phyloP scores from a whole-genome alignment of 257 asterid genomes.

The Jaltomata sinuosa region DNA sequence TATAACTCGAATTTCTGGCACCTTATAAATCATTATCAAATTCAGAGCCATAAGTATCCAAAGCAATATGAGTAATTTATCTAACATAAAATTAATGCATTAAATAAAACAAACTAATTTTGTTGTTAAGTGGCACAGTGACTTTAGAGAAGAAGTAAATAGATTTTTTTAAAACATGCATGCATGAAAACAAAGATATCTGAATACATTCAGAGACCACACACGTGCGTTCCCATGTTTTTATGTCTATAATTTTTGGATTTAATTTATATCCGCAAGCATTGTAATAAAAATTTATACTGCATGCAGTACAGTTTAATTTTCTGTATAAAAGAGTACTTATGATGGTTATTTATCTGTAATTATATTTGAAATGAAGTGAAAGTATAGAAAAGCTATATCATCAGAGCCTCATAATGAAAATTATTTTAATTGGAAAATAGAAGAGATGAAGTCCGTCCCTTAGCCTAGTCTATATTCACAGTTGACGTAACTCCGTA shows the following conservation, averaged over 20 bases:
- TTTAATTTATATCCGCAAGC: not conserved
- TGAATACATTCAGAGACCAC: not conserved
- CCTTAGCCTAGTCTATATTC: no score
- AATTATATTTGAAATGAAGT: not conserved
- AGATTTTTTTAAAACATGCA: not conserved
- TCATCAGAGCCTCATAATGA: not conserved
- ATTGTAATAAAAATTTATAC: constrained; percentile 6
- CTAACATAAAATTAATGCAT: not conserved
- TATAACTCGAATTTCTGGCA: not conserved
- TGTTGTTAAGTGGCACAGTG: not conserved
- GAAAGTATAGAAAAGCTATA: not conserved
- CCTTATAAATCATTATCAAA: not conserved
- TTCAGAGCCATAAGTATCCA: constrained; percentile 11
- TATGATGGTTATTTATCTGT: not conserved
- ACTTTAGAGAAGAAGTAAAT: not conserved
- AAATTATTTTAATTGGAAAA: no score
- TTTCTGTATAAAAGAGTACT: not conserved
- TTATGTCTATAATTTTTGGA: constrained; percentile 5
- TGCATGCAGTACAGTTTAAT: not conserved
- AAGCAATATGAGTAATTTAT: not conserved
- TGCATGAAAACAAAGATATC: not conserved
- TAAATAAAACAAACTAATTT: not conserved
- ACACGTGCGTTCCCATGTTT: constrained; percentile 14
- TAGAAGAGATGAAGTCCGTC: no score
- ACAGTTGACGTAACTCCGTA: no score